phyloP scores from a whole-genome alignment of 2,329 filamentous ascomycete genomes.

The Aspergillus sp. region DNA sequence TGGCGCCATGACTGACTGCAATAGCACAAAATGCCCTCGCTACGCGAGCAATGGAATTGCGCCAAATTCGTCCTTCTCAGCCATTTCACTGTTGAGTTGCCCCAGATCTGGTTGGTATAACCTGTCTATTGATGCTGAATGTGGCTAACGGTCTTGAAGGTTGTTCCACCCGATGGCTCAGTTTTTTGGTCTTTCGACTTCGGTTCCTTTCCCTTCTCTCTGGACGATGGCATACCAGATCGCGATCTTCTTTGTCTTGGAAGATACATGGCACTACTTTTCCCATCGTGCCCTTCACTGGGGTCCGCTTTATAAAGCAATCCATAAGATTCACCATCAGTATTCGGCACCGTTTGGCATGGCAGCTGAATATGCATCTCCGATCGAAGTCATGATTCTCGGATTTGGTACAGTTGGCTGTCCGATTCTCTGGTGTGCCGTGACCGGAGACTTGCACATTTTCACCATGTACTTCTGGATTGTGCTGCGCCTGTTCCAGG shows the following conservation, averaged over 20 bases:
- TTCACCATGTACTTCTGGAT: constrained; percentile 99
- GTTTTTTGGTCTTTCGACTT: constrained; percentile 79
- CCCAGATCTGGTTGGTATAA: constrained; percentile 71
- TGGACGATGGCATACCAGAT: constrained; percentile 89
- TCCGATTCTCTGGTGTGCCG: constrained; percentile 72
- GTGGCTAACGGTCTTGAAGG: constrained; percentile 25
- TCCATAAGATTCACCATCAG: constrained; percentile 99
- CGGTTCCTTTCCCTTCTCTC: constrained; percentile 77
- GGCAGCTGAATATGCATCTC: constrained; percentile 93
- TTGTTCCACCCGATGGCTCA: constrained; percentile 96
- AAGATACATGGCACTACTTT: constrained; percentile 99
- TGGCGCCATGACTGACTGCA: no score
- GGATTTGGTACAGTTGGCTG: constrained; percentile 76
- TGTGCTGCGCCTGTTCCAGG: constrained; percentile 83
- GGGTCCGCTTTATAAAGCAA: constrained; percentile 86
- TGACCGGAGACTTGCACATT: constrained; percentile 85
- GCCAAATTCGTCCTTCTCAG: constrained; percentile 84
- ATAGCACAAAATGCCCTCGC: constrained; percentile 77
- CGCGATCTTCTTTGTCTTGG: constrained; percentile 84
- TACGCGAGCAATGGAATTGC: constrained; percentile 89
- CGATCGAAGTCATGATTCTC: constrained; percentile 92
- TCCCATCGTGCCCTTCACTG: constrained; percentile 87
- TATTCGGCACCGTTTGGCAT: constrained; percentile 96
- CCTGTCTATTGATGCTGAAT: not conserved
- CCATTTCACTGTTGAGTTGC: constrained; percentile 96